Conservation (phyloP, 495 filamentous ascomycete genomes). For the Trichocladium antarcticum region DNA sequence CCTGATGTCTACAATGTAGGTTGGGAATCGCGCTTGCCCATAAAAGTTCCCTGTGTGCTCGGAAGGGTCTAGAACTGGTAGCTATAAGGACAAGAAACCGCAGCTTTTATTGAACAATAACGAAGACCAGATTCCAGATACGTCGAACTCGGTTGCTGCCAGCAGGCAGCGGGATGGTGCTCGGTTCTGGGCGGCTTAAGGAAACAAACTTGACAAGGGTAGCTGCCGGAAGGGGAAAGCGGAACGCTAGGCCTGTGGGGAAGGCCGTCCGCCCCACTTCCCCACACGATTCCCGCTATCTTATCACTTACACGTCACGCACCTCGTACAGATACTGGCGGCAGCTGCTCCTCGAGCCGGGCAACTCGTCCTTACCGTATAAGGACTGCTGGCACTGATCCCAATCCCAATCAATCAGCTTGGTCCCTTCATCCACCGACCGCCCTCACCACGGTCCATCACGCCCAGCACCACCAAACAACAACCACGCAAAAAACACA, state of each 20-base stretch:
- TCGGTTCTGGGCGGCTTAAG: slow-evolving; percentile 11
- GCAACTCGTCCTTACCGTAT: no score
- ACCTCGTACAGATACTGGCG: not conserved
- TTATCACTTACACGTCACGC: slow-evolving; percentile 17
- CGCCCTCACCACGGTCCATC: no score
- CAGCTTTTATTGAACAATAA: no score
- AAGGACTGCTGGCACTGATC: no score
- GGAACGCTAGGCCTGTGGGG: slow-evolving; percentile 8
- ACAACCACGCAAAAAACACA: slow-evolving; percentile 19
- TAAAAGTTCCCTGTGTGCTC: no score
- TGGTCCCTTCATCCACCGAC: not conserved
- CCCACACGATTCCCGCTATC: slow-evolving; percentile 11
- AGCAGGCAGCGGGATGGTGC: no score
- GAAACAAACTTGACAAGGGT: not conserved
- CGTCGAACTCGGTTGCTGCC: no score
- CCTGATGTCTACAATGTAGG: not conserved
- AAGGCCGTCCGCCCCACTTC: slow-evolving; percentile 1
- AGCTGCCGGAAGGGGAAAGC: slow-evolving; percentile 1
- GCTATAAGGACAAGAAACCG: no score
- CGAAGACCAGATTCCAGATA: no score
- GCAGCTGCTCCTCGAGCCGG: no score
- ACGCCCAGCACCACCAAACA: not conserved
- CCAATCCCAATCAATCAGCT: not conserved
- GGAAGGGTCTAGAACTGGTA: no score
- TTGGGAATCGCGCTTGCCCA: no score